Evolutionary conservation across 345 rosid genomes (phyloP), one percentile per base, ranked within the genome.

Genomic region (Acer yangbiense): DNA sequence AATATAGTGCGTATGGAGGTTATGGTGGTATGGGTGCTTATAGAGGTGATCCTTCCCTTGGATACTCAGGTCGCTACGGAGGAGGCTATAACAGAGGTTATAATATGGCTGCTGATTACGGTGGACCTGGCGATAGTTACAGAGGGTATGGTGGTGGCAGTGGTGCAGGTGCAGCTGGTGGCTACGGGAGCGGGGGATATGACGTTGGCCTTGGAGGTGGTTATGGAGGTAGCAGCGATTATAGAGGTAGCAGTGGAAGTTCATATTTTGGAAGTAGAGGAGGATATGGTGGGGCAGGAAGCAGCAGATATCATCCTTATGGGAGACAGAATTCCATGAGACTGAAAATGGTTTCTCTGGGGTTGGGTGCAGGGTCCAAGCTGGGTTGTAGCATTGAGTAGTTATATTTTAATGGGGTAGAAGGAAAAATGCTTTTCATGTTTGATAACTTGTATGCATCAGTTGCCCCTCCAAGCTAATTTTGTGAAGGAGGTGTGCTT

Each of bases 261-360:
- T 82, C 83, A 69, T 84, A 81, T 57, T 82, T 77, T 43, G 87
- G 25, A 55, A 80, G 81, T 54, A 78, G 87, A 68, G 90, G 88
- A 7, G 92, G 86, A 62, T 88, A 86, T 79, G 92, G 89, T 7
- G 93, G 94, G 65, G 84, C 91, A 0, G 94, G 93, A 23, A 85
- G 85, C 7, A 86, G 94, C 62, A 83, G 98, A 68, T 95, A 95
- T 70, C 98, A 95, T 78, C 98, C 98, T 9, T 95, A 95, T 16
- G 92, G 91, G 72, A 90, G 98, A 86, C 93, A 91, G 86, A 87
- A 79, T 57, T 64, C 46, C 35, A 20, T 6, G 62, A 39, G 13
- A 16, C 8, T 50, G 55, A 13, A 50, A 50, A 50, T 48, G 54
- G 54, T 48, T 48, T 48, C 54, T 48, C 54, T 48, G 54, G 54